Evolutionary conservation across 2,329 filamentous ascomycete genomes (phyloP).

Genomic region (Stromatinia cepivora): DNA sequence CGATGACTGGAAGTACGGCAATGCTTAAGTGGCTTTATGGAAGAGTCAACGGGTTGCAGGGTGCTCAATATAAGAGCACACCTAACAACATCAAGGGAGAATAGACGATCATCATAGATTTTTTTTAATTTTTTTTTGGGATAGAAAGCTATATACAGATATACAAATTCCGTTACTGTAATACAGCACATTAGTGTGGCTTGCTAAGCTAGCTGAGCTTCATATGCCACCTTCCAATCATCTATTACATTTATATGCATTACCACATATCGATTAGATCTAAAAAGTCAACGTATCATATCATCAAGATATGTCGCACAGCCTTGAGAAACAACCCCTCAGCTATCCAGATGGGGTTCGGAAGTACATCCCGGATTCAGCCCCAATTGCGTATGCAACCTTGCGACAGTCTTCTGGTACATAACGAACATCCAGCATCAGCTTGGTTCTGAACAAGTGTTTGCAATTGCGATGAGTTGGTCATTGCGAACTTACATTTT

Average conservation of each 20-base stretch:
- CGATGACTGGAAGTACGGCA: conserved; percentile 72
- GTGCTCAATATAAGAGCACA: conserved; percentile 40
- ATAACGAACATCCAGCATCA: not conserved
- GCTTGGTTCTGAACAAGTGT: not conserved
- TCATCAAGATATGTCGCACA: not conserved
- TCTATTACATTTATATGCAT: not conserved
- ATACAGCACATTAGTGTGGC: not conserved
- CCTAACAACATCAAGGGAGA: conserved; percentile 18
- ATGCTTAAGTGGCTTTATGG: conserved; percentile 70
- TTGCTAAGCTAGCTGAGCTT: not conserved
- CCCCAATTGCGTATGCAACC: not conserved
- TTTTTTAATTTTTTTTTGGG: too few species aligned
- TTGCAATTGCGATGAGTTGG: not conserved
- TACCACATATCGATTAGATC: not conserved
- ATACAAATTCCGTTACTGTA: not conserved
- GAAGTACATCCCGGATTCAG: not conserved
- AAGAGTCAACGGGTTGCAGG: conserved; percentile 59
- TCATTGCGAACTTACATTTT: not conserved
- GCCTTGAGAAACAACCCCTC: not conserved
- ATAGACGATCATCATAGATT: not conserved
- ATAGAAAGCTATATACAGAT: not conserved
- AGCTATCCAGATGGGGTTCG: not conserved
- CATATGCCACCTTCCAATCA: not conserved
- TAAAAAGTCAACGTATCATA: not conserved
- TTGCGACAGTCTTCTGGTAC: not conserved